Base-by-base conservation (phyloP, 352 stramenopile genomes). In the Globisporangium cystogenes region DNA sequence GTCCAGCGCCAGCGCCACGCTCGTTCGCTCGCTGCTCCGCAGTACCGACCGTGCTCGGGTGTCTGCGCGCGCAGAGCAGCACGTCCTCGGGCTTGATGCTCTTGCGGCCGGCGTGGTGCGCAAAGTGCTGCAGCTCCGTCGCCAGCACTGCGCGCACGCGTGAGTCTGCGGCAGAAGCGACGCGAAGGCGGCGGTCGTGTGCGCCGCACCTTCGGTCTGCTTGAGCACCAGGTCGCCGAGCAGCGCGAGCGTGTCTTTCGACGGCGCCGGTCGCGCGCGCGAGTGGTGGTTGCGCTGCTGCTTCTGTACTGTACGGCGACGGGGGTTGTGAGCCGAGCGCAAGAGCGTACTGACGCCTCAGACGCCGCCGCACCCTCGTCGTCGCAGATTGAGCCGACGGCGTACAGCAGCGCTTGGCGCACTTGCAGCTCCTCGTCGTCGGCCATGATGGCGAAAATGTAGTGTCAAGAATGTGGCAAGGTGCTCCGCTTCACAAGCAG, bases 51-150 rank as follows among this genome's bases (percentile, higher is more conserved):
- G 87, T 57, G 44, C 51, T 64, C 2, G 75, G 57, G n/a, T 82
- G 71, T 59, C 86, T 87, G n/a, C 80, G 57, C 21, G 80, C 71
- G 42, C 76, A 76, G 20, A 90, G 67, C 33, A 73, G 55, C 39
- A 90, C 75, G 53, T 90, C 80, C 50, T 90, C 80, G 2, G 71
- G 50, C 40, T 90, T 90, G 49, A 90, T 86, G 29, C 83, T 69
- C 54, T 87, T 88, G 31, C 74, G 73, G 36, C 81, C 86, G 14
- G 73, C 76, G 51, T 90, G 80, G 43, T 70, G 64, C 15, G 80
- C 77, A 52, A 90, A 90, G 45, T 86, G 80, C 58, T 90, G 80
- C 54, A 90, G 57, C 55, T 90, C 80, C 16, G 69, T 84, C 23
- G 80, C 80, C 59, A 88, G 69, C 50, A 90, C 80, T 90, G 45